phyloP scores from a whole-genome alignment of 305 asterid species.

The Ilex paraguariensis region DNA sequence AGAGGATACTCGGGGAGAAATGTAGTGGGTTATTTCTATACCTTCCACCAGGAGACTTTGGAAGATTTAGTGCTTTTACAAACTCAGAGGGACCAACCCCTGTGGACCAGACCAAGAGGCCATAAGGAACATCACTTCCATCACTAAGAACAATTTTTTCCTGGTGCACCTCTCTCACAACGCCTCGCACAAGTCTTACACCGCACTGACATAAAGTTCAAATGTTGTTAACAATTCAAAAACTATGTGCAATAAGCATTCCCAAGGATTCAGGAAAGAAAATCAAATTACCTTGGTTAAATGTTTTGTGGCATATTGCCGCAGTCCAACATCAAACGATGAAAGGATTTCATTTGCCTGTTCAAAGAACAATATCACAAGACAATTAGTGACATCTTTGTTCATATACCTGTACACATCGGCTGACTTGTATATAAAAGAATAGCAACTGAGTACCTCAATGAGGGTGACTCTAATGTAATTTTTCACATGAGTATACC shows the following conservation, averaged over 20 bases:
- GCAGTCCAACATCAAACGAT: constrained; percentile 73
- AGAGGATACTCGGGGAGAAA: too few relatives aligned
- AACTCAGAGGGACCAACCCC: constrained; percentile 91
- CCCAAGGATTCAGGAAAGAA: neutral
- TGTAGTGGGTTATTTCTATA: constrained; percentile 12
- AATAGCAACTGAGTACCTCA: constrained; percentile 39
- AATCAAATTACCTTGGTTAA: constrained; percentile 57
- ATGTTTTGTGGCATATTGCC: constrained; percentile 88
- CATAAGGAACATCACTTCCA: constrained; percentile 90
- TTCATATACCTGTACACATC: too few relatives aligned
- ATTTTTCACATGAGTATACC: constrained; percentile 75
- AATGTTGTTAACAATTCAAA: neutral
- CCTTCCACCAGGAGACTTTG: constrained; percentile 94
- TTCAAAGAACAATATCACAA: neutral
- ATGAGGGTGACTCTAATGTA: constrained; percentile 78
- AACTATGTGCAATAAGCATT: neutral
- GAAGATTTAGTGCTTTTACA: constrained; percentile 53
- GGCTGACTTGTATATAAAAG: too few relatives aligned
- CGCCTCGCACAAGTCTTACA: constrained; percentile 87
- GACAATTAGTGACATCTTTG: too few relatives aligned
- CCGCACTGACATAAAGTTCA: constrained; percentile 42
- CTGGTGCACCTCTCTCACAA: constrained; percentile 75
- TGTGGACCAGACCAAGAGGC: constrained; percentile 93
- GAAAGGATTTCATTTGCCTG: constrained; percentile 90
- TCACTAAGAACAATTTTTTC: constrained; percentile 69